A percentile compares a stretch with the other conserved stretches of the same genome.
phyloP scores from a whole-genome alignment of 2,329 filamentous ascomycete species.

The Triangularia setosa region DNA sequence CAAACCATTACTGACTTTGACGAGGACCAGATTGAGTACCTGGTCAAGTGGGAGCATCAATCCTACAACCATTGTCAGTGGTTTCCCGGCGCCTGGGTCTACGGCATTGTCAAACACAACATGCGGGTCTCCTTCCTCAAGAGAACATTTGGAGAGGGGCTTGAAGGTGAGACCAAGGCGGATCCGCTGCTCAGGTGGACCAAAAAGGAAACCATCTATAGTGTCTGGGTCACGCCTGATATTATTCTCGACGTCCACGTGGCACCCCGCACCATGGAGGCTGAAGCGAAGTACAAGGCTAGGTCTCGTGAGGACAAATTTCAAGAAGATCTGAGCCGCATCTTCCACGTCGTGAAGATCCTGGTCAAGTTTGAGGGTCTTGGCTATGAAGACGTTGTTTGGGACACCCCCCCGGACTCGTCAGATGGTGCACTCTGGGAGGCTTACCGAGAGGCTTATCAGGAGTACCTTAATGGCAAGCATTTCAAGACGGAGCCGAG shows the following conservation, averaged over 20 bases:
- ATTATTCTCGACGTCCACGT: conserved; percentile 72
- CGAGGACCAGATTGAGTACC: conserved; percentile 83
- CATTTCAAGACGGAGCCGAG: conserved; percentile 60
- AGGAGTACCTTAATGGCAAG: conserved; percentile 77
- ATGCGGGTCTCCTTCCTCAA: conserved; percentile 78
- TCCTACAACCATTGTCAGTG: conserved; percentile 82
- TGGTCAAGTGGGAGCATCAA: conserved; percentile 78
- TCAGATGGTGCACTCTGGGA: conserved; percentile 65
- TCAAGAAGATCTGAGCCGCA: conserved; percentile 66
- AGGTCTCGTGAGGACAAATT: conserved; percentile 51
- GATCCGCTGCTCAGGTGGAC: conserved; percentile 60
- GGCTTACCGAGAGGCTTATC: conserved; percentile 78
- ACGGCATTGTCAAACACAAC: conserved; percentile 56
- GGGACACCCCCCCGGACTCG: conserved; percentile 73
- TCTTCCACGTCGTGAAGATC: conserved; percentile 68
- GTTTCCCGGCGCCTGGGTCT: conserved; percentile 88
- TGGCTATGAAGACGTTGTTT: conserved; percentile 84
- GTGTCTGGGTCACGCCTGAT: conserved; percentile 80
- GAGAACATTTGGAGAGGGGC: conserved; percentile 55
- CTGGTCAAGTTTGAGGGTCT: conserved; percentile 91
- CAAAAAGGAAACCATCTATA: conserved; percentile 75
- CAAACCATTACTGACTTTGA: conserved; percentile 52
- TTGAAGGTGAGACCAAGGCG: conserved; percentile 27
- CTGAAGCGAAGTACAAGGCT: conserved; percentile 46
- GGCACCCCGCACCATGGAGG: conserved; percentile 15